A percentile compares a stretch with the other conserved stretches of the same genome.
phyloP scores from a whole-genome alignment of 1,284 basidiomycete genomes.

The Chiua sp. region DNA sequence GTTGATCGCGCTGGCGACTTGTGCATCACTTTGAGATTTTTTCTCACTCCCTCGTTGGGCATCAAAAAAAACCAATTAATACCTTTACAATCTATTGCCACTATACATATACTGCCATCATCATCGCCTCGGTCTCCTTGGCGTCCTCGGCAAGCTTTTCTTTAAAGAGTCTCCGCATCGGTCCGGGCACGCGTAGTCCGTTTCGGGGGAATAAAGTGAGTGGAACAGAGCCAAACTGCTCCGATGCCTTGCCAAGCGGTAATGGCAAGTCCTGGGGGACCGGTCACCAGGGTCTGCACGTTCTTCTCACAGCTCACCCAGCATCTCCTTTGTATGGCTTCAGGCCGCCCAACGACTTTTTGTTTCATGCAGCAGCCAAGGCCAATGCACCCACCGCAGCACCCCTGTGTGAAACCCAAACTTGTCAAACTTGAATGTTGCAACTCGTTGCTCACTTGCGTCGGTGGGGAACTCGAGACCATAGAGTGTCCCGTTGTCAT shows the following conservation, averaged over 20 bases:
- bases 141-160: slow-evolving; percentile 75
- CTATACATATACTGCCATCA: background rate
- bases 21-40: too few species aligned
- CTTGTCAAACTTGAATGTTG: too few species aligned
- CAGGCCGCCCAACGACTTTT: slow-evolving; percentile 67
- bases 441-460: slow-evolving; percentile 85
- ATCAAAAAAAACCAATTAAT: too few species aligned
- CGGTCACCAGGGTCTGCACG: slow-evolving; percentile 93
- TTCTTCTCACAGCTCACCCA: slow-evolving; percentile 75
- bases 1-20: too few species aligned
- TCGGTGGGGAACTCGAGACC: slow-evolving; percentile 98
- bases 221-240: slow-evolving; percentile 94
- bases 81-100: too few species aligned
- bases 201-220: slow-evolving; percentile 81
- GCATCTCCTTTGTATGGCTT: slow-evolving; percentile 74
- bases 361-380: slow-evolving; percentile 71
- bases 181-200: slow-evolving; percentile 82
- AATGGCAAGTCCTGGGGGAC: slow-evolving; percentile 94
- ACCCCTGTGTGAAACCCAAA: slow-evolving; percentile 99
- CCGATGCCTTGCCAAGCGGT: slow-evolving; percentile 94
- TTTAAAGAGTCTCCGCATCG: slow-evolving; percentile 87
- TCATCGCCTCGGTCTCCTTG: background rate
- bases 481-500: slow-evolving; percentile 90
- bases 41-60: too few species aligned
- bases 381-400: slow-evolving; percentile 94